Conservation (phyloP, 345 rosid species). For the Excoecaria cochinchinensis region DNA sequence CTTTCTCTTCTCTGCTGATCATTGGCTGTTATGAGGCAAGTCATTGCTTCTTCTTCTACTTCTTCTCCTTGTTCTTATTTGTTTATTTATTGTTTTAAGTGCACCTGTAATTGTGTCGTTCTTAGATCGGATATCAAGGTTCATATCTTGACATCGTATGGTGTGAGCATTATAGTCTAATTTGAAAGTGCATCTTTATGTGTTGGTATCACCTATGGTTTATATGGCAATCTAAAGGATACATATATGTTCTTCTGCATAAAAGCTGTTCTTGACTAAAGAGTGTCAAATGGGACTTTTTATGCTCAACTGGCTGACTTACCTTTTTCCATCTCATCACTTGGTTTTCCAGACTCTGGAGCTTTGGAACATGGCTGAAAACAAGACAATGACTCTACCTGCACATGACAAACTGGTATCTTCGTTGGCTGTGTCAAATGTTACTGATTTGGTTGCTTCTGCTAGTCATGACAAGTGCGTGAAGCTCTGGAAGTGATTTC, state of each 20-base stretch:
- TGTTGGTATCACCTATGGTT: neutral
- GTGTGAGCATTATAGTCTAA: neutral
- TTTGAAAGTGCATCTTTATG: neutral
- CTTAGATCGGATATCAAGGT: neutral
- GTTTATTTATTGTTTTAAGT: neutral
- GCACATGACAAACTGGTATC: conserved; percentile 47
- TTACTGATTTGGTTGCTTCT: conserved; percentile 42
- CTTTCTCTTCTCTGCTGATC: conserved; percentile 44
- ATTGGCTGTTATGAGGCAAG: conserved; percentile 62
- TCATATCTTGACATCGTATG: neutral
- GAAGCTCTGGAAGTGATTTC: conserved; percentile 54
- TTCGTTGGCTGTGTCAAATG: conserved; percentile 44
- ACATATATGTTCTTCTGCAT: neutral
- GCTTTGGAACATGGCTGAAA: conserved; percentile 49
- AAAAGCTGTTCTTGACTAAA: neutral
- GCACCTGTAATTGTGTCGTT: neutral
- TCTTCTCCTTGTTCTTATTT: neutral
- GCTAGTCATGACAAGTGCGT: conserved; percentile 45
- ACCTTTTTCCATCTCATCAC: neutral
- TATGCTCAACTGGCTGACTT: neutral
- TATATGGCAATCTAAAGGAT: neutral
- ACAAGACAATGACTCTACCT: conserved; percentile 33
- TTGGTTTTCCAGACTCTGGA: conserved; percentile 38
- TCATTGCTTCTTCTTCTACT: conserved; percentile 1
- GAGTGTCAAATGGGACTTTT: neutral